Evolutionary conservation across 257 asterid species (phyloP), one percentile per base, ranked within the genome.

Genomic region (Capsicum chinense): DNA sequence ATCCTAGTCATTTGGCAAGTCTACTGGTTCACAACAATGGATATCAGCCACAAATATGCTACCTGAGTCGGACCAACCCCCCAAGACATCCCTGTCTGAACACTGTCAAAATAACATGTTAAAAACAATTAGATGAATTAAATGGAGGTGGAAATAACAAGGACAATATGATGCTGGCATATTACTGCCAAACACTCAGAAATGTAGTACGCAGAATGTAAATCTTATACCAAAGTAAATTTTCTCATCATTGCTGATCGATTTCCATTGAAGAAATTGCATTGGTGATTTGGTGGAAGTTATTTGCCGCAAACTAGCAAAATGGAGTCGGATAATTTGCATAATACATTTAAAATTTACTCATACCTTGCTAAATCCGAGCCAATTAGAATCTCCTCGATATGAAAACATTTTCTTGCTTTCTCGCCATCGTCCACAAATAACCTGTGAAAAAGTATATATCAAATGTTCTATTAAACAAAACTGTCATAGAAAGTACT

Each of bases 301-400:
- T 74, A 74, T 26, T 26, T 50, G n/a, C 47, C 21, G 3, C 48
- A 50, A 71, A 74, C 12, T 50, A 50, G 10, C 44, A 60, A 74
- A 74, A 0, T 7, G 47, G 63, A 8, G 47, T 33, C 8, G 2
- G 9, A 54, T 76, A 76, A 76, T 54, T 54, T 54, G 50, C 14
- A 26, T 76, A 26, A 0, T 33, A 26, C 64, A 54, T 0, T 52
- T 14, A 26, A 56, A 9, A 2, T 8, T 17, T 33, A 21, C 10
- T 57, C 81, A 73, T 85, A 95, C 99, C 98, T 96, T 96, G 88
- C 94, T 89, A 87, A 96, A 96, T 64, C 99, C 98, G 60, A 96
- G 99, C 98, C 99, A 96, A 89, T 96, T 94, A 48, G 99, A 94
- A 90, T 96, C 98, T 67, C 99, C 99, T 88, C 98, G 88, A 85